Evolutionary conservation across 768 basidiomycete species (phyloP).

Genomic region (Suillus decipiens): DNA sequence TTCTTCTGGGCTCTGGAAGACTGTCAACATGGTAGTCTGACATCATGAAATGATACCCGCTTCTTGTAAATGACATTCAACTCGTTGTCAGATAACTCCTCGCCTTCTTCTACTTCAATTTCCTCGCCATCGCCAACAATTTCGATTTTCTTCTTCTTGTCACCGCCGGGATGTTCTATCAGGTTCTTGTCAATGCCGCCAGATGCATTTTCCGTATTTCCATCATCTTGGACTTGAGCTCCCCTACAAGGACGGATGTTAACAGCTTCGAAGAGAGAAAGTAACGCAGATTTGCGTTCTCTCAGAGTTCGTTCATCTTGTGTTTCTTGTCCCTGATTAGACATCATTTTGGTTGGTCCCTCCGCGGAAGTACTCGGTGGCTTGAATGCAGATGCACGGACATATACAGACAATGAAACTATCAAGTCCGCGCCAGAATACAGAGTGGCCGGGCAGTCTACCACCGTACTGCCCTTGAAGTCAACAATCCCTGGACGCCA

Average conservation of each 20-base stretch:
- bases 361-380: slow-evolving; percentile 36
- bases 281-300: slow-evolving; percentile 75
- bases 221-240: slow-evolving; percentile 33
- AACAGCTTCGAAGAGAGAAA: slow-evolving; percentile 71
- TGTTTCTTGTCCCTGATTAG: slow-evolving; percentile 81
- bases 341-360: slow-evolving; percentile 39
- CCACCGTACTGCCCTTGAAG: slow-evolving; percentile 67
- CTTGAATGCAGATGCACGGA: slow-evolving; percentile 70
- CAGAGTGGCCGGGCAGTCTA: slow-evolving; percentile 74
- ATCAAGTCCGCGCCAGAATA: slow-evolving; percentile 78
- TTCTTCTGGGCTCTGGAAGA: slow-evolving; percentile 75
- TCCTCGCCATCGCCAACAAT: slow-evolving; percentile 82
- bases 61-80: slow-evolving; percentile 82
- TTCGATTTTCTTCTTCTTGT: slow-evolving; percentile 55
- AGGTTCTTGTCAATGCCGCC: slow-evolving; percentile 45
- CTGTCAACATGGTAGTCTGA: slow-evolving; percentile 9
- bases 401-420: slow-evolving; percentile 71
- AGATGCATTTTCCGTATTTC: slow-evolving; percentile 35
- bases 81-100: slow-evolving; percentile 80
- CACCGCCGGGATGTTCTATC: slow-evolving; percentile 33
- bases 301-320: slow-evolving; percentile 75
- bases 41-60: slow-evolving; percentile 40
- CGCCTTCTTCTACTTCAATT: slow-evolving; percentile 80
- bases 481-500: slow-evolving; percentile 55
- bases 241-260: slow-evolving; percentile 65